These are phyloP conservation scores for Fusarium nelsonii DNA, from an alignment of 2,329 filamentous ascomycete genomes.

Conservation along the genomic window DNA sequence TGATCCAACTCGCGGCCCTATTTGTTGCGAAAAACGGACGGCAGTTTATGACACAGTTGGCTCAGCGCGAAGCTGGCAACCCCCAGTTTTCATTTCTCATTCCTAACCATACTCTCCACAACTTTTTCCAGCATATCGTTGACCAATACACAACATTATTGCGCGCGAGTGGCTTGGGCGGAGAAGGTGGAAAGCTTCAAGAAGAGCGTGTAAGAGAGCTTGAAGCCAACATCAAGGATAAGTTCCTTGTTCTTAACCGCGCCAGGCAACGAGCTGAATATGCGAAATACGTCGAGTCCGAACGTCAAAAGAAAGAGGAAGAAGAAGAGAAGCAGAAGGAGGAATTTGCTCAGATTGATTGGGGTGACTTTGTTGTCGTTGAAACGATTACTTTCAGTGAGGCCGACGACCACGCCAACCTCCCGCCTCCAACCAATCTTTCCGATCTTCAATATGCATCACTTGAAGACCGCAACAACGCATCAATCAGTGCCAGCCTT, in stretches of 20 bases:
- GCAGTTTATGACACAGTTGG: slow-evolving; percentile 89
- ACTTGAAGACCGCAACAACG: slow-evolving; percentile 92
- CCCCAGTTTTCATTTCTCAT: slow-evolving; percentile 97
- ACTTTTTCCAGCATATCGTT: slow-evolving; percentile 91
- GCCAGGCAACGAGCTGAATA: slow-evolving; percentile 91
- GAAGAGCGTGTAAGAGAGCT: slow-evolving; percentile 79
- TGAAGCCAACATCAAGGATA: slow-evolving; percentile 80
- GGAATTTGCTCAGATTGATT: slow-evolving; percentile 88
- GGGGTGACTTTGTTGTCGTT: slow-evolving; percentile 97
- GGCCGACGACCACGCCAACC: slow-evolving; percentile 84
- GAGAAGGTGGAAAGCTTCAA: slow-evolving; percentile 75
- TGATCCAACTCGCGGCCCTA: slow-evolving; percentile 81
- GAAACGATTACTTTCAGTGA: slow-evolving; percentile 95
- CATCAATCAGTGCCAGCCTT: slow-evolving; percentile 83
- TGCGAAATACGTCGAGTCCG: slow-evolving; percentile 83
- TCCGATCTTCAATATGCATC: slow-evolving; percentile 94
- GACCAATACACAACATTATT: slow-evolving; percentile 92
- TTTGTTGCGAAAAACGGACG: slow-evolving; percentile 95
- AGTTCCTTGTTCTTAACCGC: slow-evolving; percentile 81
- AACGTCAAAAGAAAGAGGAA: slow-evolving; percentile 91
- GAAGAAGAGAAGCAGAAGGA: slow-evolving; percentile 83
- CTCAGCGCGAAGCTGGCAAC: slow-evolving; percentile 89
- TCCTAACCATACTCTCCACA: slow-evolving; percentile 94
- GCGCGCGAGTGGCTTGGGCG: slow-evolving; percentile 74
- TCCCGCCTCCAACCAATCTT: slow-evolving; percentile 89